These are phyloP conservation scores for Salinomyces thailandicus DNA, from an alignment of 2,329 filamentous ascomycete genomes.

Conservation along the genomic window DNA sequence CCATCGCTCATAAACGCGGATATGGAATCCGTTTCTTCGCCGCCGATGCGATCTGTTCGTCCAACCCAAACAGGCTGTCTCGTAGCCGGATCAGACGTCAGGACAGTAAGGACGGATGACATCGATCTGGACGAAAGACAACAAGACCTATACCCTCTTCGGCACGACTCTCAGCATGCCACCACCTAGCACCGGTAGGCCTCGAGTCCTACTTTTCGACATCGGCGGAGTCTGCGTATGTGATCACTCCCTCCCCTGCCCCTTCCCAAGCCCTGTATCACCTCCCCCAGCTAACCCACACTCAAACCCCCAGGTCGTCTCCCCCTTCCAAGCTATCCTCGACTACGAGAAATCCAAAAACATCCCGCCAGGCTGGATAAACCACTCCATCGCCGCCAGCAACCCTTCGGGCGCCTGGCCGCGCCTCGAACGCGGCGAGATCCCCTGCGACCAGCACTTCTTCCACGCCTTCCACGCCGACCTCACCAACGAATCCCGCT, in stretches of 20 bases:
- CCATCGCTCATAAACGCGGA: background rate
- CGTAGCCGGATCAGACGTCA: too few species aligned
- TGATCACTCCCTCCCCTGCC: too few species aligned
- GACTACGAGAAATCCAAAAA: constrained; percentile 70
- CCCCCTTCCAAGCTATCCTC: constrained; percentile 84
- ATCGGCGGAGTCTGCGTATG: constrained; percentile 90
- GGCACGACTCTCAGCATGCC: constrained; percentile 16
- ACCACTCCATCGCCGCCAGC: constrained; percentile 73
- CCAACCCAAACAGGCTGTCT: too few species aligned
- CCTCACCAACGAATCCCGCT: constrained; percentile 54
- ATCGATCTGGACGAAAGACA: constrained; percentile 11
- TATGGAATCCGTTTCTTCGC: background rate
- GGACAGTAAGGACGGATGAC: background rate
- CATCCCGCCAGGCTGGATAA: constrained; percentile 84
- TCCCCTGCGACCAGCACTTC: constrained; percentile 63
- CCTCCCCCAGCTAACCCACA: background rate
- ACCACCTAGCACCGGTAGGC: constrained; percentile 23
- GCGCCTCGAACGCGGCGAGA: constrained; percentile 71
- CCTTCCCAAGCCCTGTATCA: too few species aligned
- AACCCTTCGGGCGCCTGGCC: constrained; percentile 80
- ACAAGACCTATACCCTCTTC: constrained; percentile 16
- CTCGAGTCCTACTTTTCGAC: constrained; percentile 79
- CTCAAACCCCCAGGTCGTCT: constrained; percentile 57
- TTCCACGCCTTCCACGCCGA: constrained; percentile 68
- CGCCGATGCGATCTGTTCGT: too few species aligned